phyloP scores from a whole-genome alignment of 2,329 filamentous ascomycete species.

The Aspergillus thermomutatus region DNA sequence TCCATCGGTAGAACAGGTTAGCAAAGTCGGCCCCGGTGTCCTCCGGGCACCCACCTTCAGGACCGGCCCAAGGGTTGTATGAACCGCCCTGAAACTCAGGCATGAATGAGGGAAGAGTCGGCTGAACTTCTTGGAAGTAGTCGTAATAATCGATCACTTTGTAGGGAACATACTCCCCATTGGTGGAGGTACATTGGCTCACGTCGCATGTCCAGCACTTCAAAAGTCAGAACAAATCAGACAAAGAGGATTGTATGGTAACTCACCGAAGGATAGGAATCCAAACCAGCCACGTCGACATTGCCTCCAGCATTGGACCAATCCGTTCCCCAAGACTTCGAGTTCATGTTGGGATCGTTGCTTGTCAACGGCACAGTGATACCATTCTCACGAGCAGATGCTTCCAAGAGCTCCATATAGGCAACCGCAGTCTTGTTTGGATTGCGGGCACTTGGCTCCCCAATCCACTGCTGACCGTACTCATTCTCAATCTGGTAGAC shows the following conservation, averaged over 20 bases:
- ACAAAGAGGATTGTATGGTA: slow-evolving; percentile 23
- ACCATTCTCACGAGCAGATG: slow-evolving; percentile 52
- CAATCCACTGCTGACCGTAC: slow-evolving; percentile 40
- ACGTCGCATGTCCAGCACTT: slow-evolving; percentile 64
- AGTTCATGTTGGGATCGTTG: slow-evolving; percentile 61
- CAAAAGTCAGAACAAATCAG: slow-evolving; percentile 45
- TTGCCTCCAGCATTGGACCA: slow-evolving; percentile 53
- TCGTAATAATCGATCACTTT: slow-evolving; percentile 48
- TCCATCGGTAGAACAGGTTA: slow-evolving; percentile 62
- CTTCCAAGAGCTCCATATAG: slow-evolving; percentile 49
- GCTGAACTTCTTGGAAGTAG: slow-evolving; percentile 44
- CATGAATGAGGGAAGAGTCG: slow-evolving; percentile 50
- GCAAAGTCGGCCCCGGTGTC: slow-evolving; percentile 59
- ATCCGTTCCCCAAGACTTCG: slow-evolving; percentile 59
- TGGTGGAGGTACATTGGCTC: slow-evolving; percentile 58
- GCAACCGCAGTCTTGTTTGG: slow-evolving; percentile 47
- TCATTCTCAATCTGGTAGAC: slow-evolving; percentile 33
- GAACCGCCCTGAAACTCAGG: slow-evolving; percentile 60
- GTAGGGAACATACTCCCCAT: slow-evolving; percentile 58
- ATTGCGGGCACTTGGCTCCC: slow-evolving; percentile 33
- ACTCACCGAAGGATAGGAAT: slow-evolving; percentile 49
- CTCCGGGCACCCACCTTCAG: slow-evolving; percentile 52
- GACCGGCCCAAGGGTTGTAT: slow-evolving; percentile 62
- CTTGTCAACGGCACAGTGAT: slow-evolving; percentile 56
- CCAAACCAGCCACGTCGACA: slow-evolving; percentile 27